Base-by-base conservation (phyloP, 2,329 filamentous ascomycete genomes). In the Pseudogymnoascus sp. region DNA sequence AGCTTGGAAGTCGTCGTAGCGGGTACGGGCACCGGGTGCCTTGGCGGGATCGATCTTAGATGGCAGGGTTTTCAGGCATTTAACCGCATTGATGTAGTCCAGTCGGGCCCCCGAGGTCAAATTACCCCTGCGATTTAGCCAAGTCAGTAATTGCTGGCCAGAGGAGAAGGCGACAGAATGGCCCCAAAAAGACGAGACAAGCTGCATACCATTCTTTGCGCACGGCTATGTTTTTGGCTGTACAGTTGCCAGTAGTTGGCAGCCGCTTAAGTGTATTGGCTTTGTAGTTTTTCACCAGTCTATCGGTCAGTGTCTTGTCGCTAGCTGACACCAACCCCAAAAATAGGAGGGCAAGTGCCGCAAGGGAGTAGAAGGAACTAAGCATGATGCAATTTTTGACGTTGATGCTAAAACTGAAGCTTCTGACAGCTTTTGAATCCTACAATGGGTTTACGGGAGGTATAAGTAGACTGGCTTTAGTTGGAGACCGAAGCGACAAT, bases 1-100 rank as follows among this genome's bases (percentile, higher is more conserved):
- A 38, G 73, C 72, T 59, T 75, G 71, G 21, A 77, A 69, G 63
- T 77, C 75, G 21, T 76, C 74, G 62, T 74, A 77, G 31, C 74
- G 69, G 64, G 66, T 74, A 43, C 64, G 59, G 4, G 72, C 61
- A 14, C 63, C 64, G 21, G 63, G 61, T 19, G 23, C 41, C 35
- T 55, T 49, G 31, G 65, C 67, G 21, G 66, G 63, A 45, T 72
- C 70, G 10, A 72, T 68, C 14, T 68, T 69, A 4, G 74, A 72
- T 12, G 69, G 70, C n/a, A 68, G 68, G 14, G 63, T 64, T 52
- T 67, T 67, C 12, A 75, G 49, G 61, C 73, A 75, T 37, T 72
- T 68, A 65, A 75, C 69, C 14, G 71, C 70, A 59, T 68, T 49
- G 43, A 49, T 49, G 43, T 49, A 49, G 43, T 29, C 43, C 23